A percentile compares a stretch with the other conserved stretches of the same genome.
Evolutionary conservation across 495 filamentous ascomycete species (phyloP).

Genomic region (Neurospora sublineolata): DNA sequence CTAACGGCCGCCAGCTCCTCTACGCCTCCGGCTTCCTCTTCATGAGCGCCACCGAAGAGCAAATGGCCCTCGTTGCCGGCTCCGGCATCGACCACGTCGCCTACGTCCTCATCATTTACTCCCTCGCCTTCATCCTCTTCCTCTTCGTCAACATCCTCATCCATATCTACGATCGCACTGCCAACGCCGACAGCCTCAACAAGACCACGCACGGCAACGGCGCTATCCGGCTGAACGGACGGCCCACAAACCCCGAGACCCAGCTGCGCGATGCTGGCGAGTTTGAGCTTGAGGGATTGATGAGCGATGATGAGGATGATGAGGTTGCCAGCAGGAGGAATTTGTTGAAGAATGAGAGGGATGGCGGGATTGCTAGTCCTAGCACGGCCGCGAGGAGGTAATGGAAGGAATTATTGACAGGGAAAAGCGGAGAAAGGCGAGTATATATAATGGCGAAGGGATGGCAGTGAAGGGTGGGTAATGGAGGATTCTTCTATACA

Average conservation of each 20-base stretch:
- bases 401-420: neutral
- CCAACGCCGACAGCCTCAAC: constrained; percentile 14
- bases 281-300: constrained; percentile 82
- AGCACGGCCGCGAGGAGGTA: constrained; percentile 26
- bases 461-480: neutral
- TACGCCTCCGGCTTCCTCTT: constrained; percentile 93
- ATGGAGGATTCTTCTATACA: neutral
- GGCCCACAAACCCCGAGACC: constrained; percentile 36
- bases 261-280: constrained; percentile 66
- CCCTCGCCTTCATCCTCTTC: constrained; percentile 79
- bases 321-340: constrained; percentile 29
- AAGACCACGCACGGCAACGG: constrained; percentile 11
- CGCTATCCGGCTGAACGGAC: constrained; percentile 39
- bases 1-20: constrained; percentile 49
- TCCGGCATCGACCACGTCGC: constrained; percentile 77
- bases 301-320: constrained; percentile 67
- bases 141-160: constrained; percentile 79
- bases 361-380: constrained; percentile 22
- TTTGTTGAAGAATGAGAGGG: constrained; percentile 21
- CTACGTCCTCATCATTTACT: constrained; percentile 84
- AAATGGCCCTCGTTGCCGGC: constrained; percentile 64
- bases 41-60: constrained; percentile 94
- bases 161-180: constrained; percentile 59
- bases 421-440: neutral
- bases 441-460: neutral